A percentile compares a stretch with the other conserved stretches of the same genome.
Conservation (phyloP, 495 filamentous ascomycete species). For the Aspergillus diversus region DNA sequence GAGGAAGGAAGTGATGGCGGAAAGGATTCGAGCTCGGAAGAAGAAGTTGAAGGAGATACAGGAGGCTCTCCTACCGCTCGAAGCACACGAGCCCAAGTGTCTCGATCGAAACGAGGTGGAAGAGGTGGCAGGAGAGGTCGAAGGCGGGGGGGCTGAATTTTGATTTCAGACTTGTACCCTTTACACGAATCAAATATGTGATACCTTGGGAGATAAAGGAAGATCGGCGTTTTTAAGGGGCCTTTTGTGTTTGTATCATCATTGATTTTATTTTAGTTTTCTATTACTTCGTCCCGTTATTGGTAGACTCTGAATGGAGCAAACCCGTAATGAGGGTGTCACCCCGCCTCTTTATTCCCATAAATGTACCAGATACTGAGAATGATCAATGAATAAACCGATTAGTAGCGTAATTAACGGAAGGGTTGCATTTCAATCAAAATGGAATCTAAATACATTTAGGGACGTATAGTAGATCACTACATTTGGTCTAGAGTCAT, state of each 20-base stretch:
- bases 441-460: conserved; percentile 31
- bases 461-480: conserved; percentile 47
- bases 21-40: conserved; percentile 30
- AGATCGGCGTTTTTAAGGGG: conserved; percentile 24
- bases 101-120: conserved; percentile 43
- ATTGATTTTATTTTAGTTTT: neutral
- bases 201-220: conserved; percentile 32
- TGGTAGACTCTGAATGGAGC: neutral
- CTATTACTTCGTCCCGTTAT: neutral
- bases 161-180: conserved; percentile 3
- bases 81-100: conserved; percentile 45
- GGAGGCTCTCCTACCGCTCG: conserved; percentile 40
- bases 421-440: conserved; percentile 1
- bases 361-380: too few species aligned
- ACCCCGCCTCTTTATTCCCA: neutral
- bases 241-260: conserved; percentile 21
- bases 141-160: conserved; percentile 33
- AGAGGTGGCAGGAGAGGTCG: conserved; percentile 41
- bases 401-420: too few species aligned
- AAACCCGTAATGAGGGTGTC: neutral
- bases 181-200: conserved; percentile 12
- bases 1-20: conserved; percentile 38
- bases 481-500: conserved; percentile 49
- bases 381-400: too few species aligned
- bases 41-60: conserved; percentile 43